phyloP scores from a whole-genome alignment of 768 basidiomycete species.

The Boletus eberwhitei region DNA sequence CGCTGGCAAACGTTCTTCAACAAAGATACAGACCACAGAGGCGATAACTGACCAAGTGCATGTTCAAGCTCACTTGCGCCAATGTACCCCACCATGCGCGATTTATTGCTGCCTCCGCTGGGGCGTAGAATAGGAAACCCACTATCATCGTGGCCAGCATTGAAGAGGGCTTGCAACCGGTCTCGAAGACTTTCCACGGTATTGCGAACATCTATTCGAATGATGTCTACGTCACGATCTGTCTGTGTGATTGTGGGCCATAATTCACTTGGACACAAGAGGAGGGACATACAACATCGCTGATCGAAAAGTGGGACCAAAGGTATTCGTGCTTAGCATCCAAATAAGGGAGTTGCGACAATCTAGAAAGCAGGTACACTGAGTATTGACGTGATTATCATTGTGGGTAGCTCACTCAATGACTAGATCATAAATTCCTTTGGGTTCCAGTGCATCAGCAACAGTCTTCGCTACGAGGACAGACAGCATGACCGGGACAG shows the following conservation, averaged over 20 bases:
- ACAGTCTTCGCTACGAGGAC: slow-evolving; percentile 60
- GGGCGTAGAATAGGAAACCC: slow-evolving; percentile 84
- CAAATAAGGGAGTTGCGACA: slow-evolving; percentile 88
- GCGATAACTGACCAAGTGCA: slow-evolving; percentile 63
- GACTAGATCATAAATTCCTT: slow-evolving; percentile 95
- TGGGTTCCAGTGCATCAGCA: slow-evolving; percentile 46
- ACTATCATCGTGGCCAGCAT: slow-evolving; percentile 64
- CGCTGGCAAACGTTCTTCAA: slow-evolving; percentile 38
- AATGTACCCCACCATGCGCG: slow-evolving; percentile 84
- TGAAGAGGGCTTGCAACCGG: slow-evolving; percentile 57
- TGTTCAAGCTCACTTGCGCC: slow-evolving; percentile 93
- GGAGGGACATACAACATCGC: slow-evolving; percentile 65
- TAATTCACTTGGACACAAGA: neutral
- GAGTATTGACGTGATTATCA: neutral
- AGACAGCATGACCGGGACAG: slow-evolving; percentile 83
- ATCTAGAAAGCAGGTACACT: slow-evolving; percentile 32
- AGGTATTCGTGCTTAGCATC: slow-evolving; percentile 87
- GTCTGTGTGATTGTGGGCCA: slow-evolving; percentile 42
- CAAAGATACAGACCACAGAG: neutral
- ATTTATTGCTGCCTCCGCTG: slow-evolving; percentile 40
- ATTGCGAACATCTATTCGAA: slow-evolving; percentile 68
- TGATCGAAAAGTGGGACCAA: slow-evolving; percentile 75
- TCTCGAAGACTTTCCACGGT: slow-evolving; percentile 75
- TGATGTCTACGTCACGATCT: slow-evolving; percentile 61
- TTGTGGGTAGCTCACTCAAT: slow-evolving; percentile 55